Evolutionary conservation across 1,284 basidiomycete genomes (phyloP).

Genomic region (Rhizopogon parksii): DNA sequence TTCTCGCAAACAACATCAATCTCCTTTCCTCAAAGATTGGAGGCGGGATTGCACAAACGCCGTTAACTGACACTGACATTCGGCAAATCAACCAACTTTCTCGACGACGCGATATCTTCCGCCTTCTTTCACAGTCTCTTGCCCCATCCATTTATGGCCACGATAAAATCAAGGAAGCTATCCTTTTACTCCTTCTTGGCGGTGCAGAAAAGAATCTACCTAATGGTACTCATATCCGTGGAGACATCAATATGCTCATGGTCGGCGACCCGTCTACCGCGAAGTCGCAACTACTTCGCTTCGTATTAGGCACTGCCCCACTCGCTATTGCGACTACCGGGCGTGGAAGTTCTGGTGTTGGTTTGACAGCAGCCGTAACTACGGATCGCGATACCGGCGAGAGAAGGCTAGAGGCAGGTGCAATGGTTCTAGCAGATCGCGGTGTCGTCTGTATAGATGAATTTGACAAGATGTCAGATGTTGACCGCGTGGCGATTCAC

Average conservation of each 20-base stretch:
- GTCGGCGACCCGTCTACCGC: slow-evolving; percentile 98
- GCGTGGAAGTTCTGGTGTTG: slow-evolving; percentile 94
- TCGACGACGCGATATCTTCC: slow-evolving; percentile 82
- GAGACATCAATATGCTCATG: slow-evolving; percentile 99
- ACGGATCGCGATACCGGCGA: slow-evolving; percentile 98
- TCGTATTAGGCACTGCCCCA: slow-evolving; percentile 94
- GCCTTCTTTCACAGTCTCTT: slow-evolving; percentile 87
- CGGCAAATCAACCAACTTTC: slow-evolving; percentile 94
- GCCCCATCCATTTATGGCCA: slow-evolving; percentile 98
- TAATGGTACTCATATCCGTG: slow-evolving; percentile 98
- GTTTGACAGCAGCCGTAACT: slow-evolving; percentile 98
- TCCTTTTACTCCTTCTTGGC: slow-evolving; percentile 88
- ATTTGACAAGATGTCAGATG: slow-evolving; percentile 99
- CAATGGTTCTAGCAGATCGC: slow-evolving; percentile 99
- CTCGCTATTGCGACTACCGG: slow-evolving; percentile 98
- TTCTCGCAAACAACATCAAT: slow-evolving; percentile 94
- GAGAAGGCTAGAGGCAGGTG: slow-evolving; percentile 92
- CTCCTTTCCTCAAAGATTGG: slow-evolving; percentile 95
- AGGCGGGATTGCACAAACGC: slow-evolving; percentile 91
- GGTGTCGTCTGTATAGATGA: slow-evolving; percentile 99
- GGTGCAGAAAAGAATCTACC: slow-evolving; percentile 97
- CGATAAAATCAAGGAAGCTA: slow-evolving; percentile 92
- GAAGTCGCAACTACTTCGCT: slow-evolving; percentile 94
- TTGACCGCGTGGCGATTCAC: slow-evolving; percentile 99
- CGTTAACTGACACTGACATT: slow-evolving; percentile 91